Base-by-base conservation (phyloP, 225 moss, liverwort and hornwort genomes). In the Anthoceros angustus region DNA sequence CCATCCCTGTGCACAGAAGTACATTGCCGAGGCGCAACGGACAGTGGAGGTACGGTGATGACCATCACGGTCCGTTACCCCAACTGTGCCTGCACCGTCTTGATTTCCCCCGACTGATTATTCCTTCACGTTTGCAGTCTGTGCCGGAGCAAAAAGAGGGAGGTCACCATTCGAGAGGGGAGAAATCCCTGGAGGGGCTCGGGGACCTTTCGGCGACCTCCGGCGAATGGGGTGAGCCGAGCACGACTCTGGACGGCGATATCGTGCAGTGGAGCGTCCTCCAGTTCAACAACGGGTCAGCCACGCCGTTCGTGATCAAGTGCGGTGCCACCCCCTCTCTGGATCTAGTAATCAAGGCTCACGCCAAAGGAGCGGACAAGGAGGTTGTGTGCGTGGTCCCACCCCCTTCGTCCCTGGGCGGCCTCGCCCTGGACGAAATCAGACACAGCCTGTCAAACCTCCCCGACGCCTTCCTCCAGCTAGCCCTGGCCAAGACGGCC, bases 261-360 rank as follows among this genome's bases (percentile, higher is more conserved):
- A 80, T 92, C 24, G 87, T 99, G 62, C 89, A 99, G 64, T 99
- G 98, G 98, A 99, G 87, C 76, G 92, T 99, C 10, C 74, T 99
- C 64, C 98, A 99, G 65, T 99, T 99, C 71, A 99, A 99, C 66
- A 92, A 92, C 45, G 92, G 86, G n/a, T 84, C 87, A 43, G 77
- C 92, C 24, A 74, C 81, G 8, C 92, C 98, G 24, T 80, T 99
- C 65, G 89, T 99, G 42, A 81, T 99, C 43, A 99, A 99, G 78
- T 99, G 98, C 66, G 98, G 98, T 49, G 98, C 92, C 45, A 99
- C 92, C 25, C 86, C 98, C 48, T 82, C 75, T 24, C 64, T 87
- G 23, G 92, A 99, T 42, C 98, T 99, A 63, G 98, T 92, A 43
- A 92, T 99, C 64, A 99, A 92, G 70, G 98, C 98, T 10, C 85